Percentiles rank a stretch among this genome's conserved stretches.
phyloP scores from a whole-genome alignment of 192 early-diverging fungal species.

The Powellomyces hirtus region DNA sequence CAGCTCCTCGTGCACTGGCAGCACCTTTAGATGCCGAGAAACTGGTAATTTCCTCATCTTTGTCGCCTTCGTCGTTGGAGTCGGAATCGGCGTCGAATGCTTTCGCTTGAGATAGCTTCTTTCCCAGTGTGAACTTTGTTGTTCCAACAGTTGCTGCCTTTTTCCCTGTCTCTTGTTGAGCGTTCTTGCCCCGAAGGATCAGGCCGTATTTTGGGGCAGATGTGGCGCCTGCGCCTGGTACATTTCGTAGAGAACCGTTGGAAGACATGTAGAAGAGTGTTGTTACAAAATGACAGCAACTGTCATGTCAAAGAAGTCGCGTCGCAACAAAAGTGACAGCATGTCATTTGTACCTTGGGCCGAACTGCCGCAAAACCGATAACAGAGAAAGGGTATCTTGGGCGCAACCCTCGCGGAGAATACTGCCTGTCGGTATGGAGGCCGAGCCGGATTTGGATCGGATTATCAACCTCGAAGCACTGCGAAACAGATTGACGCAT shows the following conservation, averaged over 20 bases:
- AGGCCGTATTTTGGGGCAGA: constrained; percentile 5
- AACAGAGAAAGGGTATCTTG: too few relatives aligned
- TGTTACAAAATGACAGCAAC: too few relatives aligned
- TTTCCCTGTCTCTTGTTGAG: background rate
- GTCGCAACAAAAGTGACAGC: too few relatives aligned
- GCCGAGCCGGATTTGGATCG: constrained; percentile 13
- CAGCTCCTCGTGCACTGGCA: background rate
- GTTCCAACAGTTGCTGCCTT: background rate
- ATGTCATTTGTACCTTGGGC: too few relatives aligned
- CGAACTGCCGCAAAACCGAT: too few relatives aligned
- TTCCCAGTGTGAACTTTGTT: constrained; percentile 12
- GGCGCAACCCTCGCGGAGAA: too few relatives aligned
- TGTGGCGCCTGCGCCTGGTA: background rate
- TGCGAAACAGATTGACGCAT: background rate
- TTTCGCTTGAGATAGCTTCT: constrained; percentile 2
- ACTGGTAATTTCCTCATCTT: constrained; percentile 13
- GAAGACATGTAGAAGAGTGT: too few relatives aligned
- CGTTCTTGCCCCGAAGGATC: background rate
- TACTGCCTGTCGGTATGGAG: too few relatives aligned
- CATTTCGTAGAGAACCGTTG: too few relatives aligned
- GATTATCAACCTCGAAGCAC: constrained; percentile 9
- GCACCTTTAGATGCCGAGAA: background rate
- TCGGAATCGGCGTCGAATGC: constrained; percentile 7
- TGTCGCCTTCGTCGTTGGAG: constrained; percentile 12
- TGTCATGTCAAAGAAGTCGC: too few relatives aligned